Evolutionary conservation across 768 basidiomycete species (phyloP).

Genomic region (Russula earlei): DNA sequence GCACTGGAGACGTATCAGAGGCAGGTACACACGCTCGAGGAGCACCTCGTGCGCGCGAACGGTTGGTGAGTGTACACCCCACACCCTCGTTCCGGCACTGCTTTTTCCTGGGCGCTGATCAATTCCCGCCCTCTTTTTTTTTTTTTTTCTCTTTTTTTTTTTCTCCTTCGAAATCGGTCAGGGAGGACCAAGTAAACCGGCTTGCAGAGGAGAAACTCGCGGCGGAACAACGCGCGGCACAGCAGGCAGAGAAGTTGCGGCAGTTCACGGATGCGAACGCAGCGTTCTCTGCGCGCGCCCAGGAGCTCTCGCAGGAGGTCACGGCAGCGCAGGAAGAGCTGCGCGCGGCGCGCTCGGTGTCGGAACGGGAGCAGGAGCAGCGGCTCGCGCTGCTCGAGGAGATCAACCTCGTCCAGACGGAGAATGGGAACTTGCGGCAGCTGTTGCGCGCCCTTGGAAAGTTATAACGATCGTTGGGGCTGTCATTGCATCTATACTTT

Average conservation of each 20-base stretch:
- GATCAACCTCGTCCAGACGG: conserved; percentile 72
- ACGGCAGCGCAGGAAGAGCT: conserved; percentile 60
- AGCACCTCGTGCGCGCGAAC: conserved; percentile 49
- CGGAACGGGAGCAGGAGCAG: conserved; percentile 67
- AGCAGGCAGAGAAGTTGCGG: conserved; percentile 63
- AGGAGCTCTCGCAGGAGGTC: conserved; percentile 64
- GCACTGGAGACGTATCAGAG: conserved; percentile 87
- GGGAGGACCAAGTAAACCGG: conserved; percentile 63
- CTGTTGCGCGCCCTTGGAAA: conserved; percentile 54
- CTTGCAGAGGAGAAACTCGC: conserved; percentile 53
- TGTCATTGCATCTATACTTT: no score
- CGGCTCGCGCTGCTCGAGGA: conserved; percentile 81
- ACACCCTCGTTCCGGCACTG: conserved; percentile 38
- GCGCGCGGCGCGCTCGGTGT: conserved; percentile 39
- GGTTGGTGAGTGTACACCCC: conserved; percentile 46
- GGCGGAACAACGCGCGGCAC: conserved; percentile 56
- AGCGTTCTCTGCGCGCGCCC: conserved; percentile 57
- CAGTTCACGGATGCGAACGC: conserved; percentile 77
- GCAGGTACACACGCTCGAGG: conserved; percentile 74
- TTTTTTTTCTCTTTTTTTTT: background rate
- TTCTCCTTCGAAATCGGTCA: conserved; percentile 22
- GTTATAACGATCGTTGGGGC: no score
- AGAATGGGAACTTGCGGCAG: conserved; percentile 60
- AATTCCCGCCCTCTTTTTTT: background rate
- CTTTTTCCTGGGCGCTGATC: conserved; percentile 20